A percentile compares a stretch with the other conserved stretches of the same genome.
These are phyloP conservation scores for Syncephalastrum contaminatum DNA, from an alignment of 371 early-diverging fungal genomes.

Conservation along the genomic window DNA sequence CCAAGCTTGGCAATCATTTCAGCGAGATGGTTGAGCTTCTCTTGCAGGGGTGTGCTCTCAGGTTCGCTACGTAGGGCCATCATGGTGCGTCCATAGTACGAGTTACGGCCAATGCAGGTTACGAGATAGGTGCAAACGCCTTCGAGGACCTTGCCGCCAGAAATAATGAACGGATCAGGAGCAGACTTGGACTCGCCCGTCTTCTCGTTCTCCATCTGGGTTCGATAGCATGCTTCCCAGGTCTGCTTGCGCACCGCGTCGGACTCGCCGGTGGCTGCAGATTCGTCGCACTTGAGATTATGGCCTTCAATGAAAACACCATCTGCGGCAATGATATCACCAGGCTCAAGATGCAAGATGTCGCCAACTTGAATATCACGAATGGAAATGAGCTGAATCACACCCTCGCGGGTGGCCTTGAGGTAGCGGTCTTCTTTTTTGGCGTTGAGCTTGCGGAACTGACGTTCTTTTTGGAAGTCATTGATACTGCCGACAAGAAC, in stretches of 20 bases:
- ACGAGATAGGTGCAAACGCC: constrained; percentile 79
- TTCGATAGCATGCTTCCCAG: constrained; percentile 34
- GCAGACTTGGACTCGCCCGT: constrained; percentile 13
- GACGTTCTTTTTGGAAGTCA: constrained; percentile 85
- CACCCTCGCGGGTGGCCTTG: constrained; percentile 74
- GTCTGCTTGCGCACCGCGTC: constrained; percentile 67
- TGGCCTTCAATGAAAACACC: constrained; percentile 83
- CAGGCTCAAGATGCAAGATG: constrained; percentile 87
- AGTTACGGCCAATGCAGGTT: constrained; percentile 68
- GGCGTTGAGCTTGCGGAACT: constrained; percentile 81
- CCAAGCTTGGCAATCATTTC: constrained; percentile 75
- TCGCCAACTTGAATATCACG: constrained; percentile 89
- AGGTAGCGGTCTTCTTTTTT: constrained; percentile 82
- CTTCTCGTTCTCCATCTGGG: not conserved
- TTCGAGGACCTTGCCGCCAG: constrained; percentile 75
- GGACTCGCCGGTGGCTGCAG: constrained; percentile 90
- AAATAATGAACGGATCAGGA: constrained; percentile 74
- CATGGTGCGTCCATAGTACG: constrained; percentile 78
- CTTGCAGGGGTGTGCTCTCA: constrained; percentile 74
- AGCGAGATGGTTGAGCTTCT: constrained; percentile 66
- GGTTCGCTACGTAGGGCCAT: constrained; percentile 64
- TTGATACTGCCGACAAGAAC: constrained; percentile 79
- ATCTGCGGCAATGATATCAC: constrained; percentile 90
- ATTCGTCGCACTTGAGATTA: constrained; percentile 87
- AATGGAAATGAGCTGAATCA: constrained; percentile 76